Conservation (phyloP, 805 yeast species). For the Blastobotrys peoriensis region DNA sequence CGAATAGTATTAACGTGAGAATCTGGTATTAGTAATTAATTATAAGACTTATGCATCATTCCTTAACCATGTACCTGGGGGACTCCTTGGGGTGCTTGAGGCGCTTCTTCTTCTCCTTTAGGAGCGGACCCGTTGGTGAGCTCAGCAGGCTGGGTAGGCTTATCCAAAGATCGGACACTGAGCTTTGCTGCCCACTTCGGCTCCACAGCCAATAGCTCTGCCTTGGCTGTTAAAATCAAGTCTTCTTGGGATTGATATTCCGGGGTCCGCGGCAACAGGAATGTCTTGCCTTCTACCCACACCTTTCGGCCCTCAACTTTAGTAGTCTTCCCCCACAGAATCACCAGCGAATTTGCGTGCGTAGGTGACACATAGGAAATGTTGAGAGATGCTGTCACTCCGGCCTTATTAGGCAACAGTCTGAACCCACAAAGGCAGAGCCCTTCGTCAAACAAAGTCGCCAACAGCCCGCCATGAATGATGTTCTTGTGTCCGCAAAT, state of each 20-base stretch:
- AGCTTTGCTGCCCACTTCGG: slow-evolving; percentile 34
- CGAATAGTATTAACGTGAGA: slow-evolving; percentile 6
- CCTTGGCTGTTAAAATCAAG: slow-evolving; percentile 24
- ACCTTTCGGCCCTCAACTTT: slow-evolving; percentile 76
- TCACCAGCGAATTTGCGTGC: slow-evolving; percentile 55
- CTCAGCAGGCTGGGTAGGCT: not conserved
- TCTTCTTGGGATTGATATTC: slow-evolving; percentile 16
- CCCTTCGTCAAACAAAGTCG: slow-evolving; percentile 81
- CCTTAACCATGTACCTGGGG: not conserved
- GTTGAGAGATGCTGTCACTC: slow-evolving; percentile 78
- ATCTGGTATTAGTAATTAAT: not conserved
- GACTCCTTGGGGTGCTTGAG: not conserved
- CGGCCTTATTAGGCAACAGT: slow-evolving; percentile 68
- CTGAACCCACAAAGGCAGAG: slow-evolving; percentile 84
- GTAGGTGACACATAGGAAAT: slow-evolving; percentile 57
- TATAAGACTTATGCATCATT: not conserved
- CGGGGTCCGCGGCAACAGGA: slow-evolving; percentile 36
- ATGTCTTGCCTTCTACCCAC: slow-evolving; percentile 61
- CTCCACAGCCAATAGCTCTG: slow-evolving; percentile 32
- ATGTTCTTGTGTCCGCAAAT: slow-evolving; percentile 64
- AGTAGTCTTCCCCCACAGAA: slow-evolving; percentile 60
- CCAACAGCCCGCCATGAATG: slow-evolving; percentile 81
- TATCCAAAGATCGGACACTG: not conserved
- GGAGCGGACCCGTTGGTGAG: slow-evolving; percentile 1
- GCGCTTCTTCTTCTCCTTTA: slow-evolving; percentile 1